phyloP scores from a whole-genome alignment of 169 alveolate species.

The Cryptosporidium meleagridis region DNA sequence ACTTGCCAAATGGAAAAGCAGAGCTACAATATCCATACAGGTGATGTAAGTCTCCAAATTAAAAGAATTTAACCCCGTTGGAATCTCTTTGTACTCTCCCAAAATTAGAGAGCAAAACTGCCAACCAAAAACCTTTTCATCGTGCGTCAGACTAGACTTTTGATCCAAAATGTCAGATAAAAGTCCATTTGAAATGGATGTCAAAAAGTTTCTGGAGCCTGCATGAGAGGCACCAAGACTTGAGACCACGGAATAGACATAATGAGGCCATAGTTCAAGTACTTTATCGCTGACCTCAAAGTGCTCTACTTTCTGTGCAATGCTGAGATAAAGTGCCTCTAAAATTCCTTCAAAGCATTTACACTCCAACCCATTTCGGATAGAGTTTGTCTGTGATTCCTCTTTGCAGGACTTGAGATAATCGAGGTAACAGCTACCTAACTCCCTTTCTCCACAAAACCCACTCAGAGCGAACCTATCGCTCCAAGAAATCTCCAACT shows the following conservation, averaged over 20 bases:
- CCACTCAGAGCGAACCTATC: slow-evolving; percentile 73
- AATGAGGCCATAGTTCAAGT: slow-evolving; percentile 71
- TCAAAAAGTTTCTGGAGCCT: slow-evolving; percentile 21
- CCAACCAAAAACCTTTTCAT: slow-evolving; percentile 46
- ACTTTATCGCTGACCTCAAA: slow-evolving; percentile 20
- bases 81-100: slow-evolving; percentile 24
- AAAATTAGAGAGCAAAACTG: slow-evolving; percentile 34
- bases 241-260: slow-evolving; percentile 32
- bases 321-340: slow-evolving; percentile 7
- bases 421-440: slow-evolving; percentile 57
- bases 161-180: background rate
- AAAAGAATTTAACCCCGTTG: background rate
- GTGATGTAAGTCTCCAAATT: slow-evolving; percentile 11
- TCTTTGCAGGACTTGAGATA: background rate
- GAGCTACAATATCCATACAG: slow-evolving; percentile 33
- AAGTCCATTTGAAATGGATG: background rate
- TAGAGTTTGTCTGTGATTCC: background rate
- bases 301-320: slow-evolving; percentile 26
- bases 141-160: background rate
- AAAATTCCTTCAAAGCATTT: slow-evolving; percentile 28
- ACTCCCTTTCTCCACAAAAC: slow-evolving; percentile 63
- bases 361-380: slow-evolving; percentile 4
- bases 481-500: slow-evolving; percentile 34
- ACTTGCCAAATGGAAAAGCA: background rate
- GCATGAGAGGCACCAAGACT: slow-evolving; percentile 48